Percentiles rank a stretch among this genome's conserved stretches.
Conservation (phyloP, 164 flowering plant genomes). For the Tetracentron sinense region DNA sequence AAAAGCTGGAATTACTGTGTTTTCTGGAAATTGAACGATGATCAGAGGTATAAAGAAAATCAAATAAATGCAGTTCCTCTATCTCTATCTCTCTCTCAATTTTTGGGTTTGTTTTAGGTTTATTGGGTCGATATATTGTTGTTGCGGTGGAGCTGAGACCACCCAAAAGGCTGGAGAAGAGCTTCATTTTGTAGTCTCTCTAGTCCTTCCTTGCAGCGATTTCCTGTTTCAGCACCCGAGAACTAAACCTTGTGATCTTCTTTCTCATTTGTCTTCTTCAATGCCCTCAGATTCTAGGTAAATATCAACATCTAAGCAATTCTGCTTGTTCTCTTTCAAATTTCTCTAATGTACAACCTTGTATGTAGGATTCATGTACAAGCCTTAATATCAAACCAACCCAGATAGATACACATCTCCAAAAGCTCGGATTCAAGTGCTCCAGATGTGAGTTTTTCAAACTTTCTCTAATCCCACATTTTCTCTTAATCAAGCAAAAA, state of each 20-base stretch:
- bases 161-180: constrained; percentile 34
- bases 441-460: no score
- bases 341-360: no score
- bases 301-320: not conserved
- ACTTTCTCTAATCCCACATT: no score
- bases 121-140: constrained; percentile 67
- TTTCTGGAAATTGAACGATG: constrained; percentile 74
- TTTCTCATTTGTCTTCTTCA: constrained; percentile 55
- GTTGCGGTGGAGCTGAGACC: constrained; percentile 61
- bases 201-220: constrained; percentile 57
- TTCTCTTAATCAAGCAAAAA: no score
- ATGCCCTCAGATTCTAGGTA: no score
- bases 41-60: constrained; percentile 49
- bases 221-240: no score
- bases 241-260: no score
- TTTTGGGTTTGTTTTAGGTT: constrained; percentile 30
- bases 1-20: no score
- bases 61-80: not conserved
- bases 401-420: constrained; percentile 56
- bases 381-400: constrained; percentile 58
- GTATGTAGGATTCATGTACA: no score
- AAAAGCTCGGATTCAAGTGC: constrained; percentile 29
- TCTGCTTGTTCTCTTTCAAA: no score
- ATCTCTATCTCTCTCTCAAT: not conserved
- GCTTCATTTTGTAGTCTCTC: no score